These are phyloP conservation scores for Mycena kentingensis DNA, from an alignment of 768 basidiomycete genomes.

Conservation along the genomic window DNA sequence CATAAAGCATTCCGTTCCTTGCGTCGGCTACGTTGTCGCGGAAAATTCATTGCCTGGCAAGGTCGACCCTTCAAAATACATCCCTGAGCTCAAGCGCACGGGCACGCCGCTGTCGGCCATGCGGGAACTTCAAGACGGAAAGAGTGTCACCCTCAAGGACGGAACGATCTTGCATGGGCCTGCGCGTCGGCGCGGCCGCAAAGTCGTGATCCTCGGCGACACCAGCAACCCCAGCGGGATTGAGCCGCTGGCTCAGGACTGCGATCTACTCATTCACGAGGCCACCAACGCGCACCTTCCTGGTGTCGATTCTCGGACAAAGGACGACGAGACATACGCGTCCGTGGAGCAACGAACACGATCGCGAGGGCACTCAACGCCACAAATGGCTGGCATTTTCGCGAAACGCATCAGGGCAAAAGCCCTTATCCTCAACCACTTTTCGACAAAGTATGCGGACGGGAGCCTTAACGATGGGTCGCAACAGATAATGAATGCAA, in stretches of 20 bases:
- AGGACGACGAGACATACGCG: constrained; percentile 60
- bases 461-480: constrained; percentile 53
- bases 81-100: constrained; percentile 69
- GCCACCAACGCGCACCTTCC: constrained; percentile 87
- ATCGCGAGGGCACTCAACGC: constrained; percentile 87
- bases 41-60: constrained; percentile 78
- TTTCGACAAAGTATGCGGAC: constrained; percentile 79
- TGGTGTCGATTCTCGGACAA: constrained; percentile 59
- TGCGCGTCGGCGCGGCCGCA: constrained; percentile 63
- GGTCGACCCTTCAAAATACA: constrained; percentile 67
- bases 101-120: constrained; percentile 70
- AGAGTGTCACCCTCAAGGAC: constrained; percentile 63
- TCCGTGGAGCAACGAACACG: constrained; percentile 63
- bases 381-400: constrained; percentile 86
- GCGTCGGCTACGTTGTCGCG: constrained; percentile 74
- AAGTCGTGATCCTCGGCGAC: constrained; percentile 82
- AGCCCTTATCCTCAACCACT: constrained; percentile 78
- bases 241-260: constrained; percentile 56
- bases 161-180: constrained; percentile 76
- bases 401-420: constrained; percentile 65
- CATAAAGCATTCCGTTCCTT: constrained; percentile 78
- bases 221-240: constrained; percentile 80
- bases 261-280: constrained; percentile 83
- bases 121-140: constrained; percentile 65
- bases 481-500: constrained; percentile 61